Percentiles rank a stretch among this genome's conserved stretches.
Conservation (phyloP, 2,329 filamentous ascomycete genomes). For the Chaetomium strumarium region DNA sequence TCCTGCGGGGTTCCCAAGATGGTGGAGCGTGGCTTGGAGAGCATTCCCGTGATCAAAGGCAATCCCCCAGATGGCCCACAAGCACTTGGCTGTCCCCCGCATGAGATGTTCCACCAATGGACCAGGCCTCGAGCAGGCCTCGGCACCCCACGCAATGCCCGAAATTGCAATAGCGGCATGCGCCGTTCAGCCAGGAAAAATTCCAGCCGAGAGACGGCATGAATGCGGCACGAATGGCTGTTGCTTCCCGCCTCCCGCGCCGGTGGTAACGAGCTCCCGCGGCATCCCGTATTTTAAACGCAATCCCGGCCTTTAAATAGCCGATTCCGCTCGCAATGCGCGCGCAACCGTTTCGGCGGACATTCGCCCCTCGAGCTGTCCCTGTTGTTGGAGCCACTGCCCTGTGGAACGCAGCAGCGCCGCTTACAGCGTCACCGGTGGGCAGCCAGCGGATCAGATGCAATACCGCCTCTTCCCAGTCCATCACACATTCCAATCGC, state of each 20-base stretch:
- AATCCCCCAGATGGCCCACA: slow-evolving; percentile 6
- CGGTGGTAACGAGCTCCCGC: too few species aligned
- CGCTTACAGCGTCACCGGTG: slow-evolving; percentile 8
- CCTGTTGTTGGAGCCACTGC: background rate
- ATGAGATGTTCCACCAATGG: slow-evolving; percentile 23
- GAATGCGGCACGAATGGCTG: background rate
- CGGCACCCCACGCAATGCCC: slow-evolving; percentile 5
- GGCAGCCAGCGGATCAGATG: slow-evolving; percentile 3
- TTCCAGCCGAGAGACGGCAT: slow-evolving; percentile 15
- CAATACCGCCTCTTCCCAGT: slow-evolving; percentile 4
- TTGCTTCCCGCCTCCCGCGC: background rate
- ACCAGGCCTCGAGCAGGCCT: slow-evolving; percentile 4
- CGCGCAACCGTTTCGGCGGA: slow-evolving; percentile 3
- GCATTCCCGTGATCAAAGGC: slow-evolving; percentile 7
- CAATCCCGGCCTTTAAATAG: slow-evolving; percentile 9
- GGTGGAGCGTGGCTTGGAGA: background rate
- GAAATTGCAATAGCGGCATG: background rate
- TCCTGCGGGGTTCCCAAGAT: slow-evolving; percentile 4
- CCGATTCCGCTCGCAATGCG: slow-evolving; percentile 12
- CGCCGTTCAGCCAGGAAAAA: slow-evolving; percentile 4
- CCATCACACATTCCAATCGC: slow-evolving; percentile 14
- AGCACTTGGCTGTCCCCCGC: slow-evolving; percentile 10
- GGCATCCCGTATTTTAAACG: too few species aligned
- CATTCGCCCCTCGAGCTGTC: slow-evolving; percentile 12
- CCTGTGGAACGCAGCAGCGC: slow-evolving; percentile 11